Evolutionary conservation across 2,329 filamentous ascomycete species (phyloP), one percentile per base, ranked within the genome.

Genomic region (Magnaporthiopsis incrustans): DNA sequence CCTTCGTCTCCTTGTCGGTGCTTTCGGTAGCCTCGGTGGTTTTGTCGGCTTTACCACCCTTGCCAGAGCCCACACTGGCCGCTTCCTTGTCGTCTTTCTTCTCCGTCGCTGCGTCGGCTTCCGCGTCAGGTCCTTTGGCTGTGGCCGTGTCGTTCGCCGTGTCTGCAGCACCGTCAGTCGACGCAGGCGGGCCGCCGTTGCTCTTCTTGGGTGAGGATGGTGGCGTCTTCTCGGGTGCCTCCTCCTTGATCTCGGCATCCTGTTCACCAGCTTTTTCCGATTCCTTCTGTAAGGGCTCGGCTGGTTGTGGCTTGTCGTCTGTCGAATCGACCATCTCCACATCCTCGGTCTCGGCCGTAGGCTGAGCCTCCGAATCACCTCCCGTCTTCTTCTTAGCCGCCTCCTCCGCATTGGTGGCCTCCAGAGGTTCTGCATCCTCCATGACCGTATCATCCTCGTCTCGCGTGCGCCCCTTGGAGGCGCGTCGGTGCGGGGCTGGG

Each of bases 161-260:
- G 26, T 32, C 57, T 26, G 57, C 57, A 15, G 25, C 26, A 58
- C 25, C 26, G 14, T 58, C n/a, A 6, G 25, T 26, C 22, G 57
- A 30, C 26, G 22, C 35, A n/a, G 32, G 30, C 14, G 44, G 44
- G 59, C 27, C 59, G 22, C 33, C 33, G 10, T 60, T 38, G 59
- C 30, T 35, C 22, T 58, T 53, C 26, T 58, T 58, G 18, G 53
- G 33, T 15, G 33, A 59, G 15, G 62, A 35, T 33, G 62, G 56
- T 59, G 56, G 35, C 4, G 62, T 59, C 15, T 27, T 59, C 50
- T 63, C 62, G 18, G 62, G 35, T n/a, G 35, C 62, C 62, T 63
- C 62, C 62, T 63, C 59, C 27, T 63, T 63, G 32, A 63, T 63
- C 30, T 59, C 62, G 53, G 62, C 35, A 11, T 63, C 62, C 33